These are phyloP conservation scores for Colletotrichum salicis DNA, from an alignment of 2,329 filamentous ascomycete species.

Conservation along the genomic window DNA sequence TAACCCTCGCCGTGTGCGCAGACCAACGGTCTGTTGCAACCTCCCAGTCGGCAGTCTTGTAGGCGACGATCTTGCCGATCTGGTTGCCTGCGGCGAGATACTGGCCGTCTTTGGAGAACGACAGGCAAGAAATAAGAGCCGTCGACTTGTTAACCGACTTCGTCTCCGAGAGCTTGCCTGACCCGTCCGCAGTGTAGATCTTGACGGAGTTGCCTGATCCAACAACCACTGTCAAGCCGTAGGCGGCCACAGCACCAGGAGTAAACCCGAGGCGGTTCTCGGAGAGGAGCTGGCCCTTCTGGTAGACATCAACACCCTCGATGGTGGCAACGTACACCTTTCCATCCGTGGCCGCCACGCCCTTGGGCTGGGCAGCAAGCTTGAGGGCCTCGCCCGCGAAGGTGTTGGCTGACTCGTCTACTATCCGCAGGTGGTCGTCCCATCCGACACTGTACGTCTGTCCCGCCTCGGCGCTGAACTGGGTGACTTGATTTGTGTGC, in stretches of 20 bases:
- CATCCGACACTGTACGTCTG: constrained; percentile 88
- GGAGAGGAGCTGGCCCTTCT: constrained; percentile 69
- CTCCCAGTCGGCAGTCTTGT: constrained; percentile 71
- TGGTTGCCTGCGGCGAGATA: constrained; percentile 85
- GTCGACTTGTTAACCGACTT: constrained; percentile 75
- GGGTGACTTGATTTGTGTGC: constrained; percentile 87
- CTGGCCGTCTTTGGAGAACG: constrained; percentile 82
- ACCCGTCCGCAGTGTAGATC: constrained; percentile 74
- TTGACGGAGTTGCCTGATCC: constrained; percentile 80
- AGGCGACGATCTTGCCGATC: constrained; percentile 88
- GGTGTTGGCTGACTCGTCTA: constrained; percentile 79
- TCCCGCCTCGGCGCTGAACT: constrained; percentile 71
- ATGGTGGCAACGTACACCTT: constrained; percentile 68
- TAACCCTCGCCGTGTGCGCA: constrained; percentile 68
- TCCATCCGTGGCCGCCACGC: constrained; percentile 66
- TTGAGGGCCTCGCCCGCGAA: constrained; percentile 77
- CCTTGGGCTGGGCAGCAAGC: constrained; percentile 84
- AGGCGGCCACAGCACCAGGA: constrained; percentile 78
- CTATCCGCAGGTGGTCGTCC: constrained; percentile 88
- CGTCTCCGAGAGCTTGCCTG: constrained; percentile 63
- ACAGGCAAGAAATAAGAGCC: constrained; percentile 79
- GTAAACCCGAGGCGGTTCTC: constrained; percentile 69
- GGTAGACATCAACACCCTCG: constrained; percentile 63
- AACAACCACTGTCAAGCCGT: constrained; percentile 75
- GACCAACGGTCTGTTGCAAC: constrained; percentile 81